These are phyloP conservation scores for Abrus pulchellus DNA, from an alignment of 306 rosid species.

Conservation along the genomic window DNA sequence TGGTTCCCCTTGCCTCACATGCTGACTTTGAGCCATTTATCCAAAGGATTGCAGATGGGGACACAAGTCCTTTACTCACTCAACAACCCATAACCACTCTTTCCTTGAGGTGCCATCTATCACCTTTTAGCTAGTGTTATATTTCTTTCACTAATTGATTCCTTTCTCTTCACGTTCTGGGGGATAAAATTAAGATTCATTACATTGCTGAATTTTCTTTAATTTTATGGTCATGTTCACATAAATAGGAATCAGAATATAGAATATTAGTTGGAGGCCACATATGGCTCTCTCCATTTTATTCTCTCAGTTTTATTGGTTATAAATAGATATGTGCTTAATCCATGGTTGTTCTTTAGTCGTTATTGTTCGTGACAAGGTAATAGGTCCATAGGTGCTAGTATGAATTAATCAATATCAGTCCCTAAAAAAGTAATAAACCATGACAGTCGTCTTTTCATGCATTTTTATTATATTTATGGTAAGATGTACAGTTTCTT, in stretches of 20 bases:
- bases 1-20: conserved; percentile 84
- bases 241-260: conserved; percentile 38
- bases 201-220: background rate
- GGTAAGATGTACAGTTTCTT: background rate
- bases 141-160: background rate
- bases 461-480: background rate
- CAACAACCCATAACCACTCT: conserved; percentile 82
- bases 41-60: conserved; percentile 88
- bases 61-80: conserved; percentile 68
- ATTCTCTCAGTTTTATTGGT: conserved; percentile 25
- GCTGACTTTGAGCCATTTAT: conserved; percentile 83
- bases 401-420: background rate
- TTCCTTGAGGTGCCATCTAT: conserved; percentile 72
- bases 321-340: background rate
- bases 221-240: conserved; percentile 23
- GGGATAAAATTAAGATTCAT: conserved; percentile 7
- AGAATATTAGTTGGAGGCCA: conserved; percentile 34
- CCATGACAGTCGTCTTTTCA: conserved; percentile 11
- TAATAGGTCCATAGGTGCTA: background rate
- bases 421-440: background rate
- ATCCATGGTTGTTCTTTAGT: conserved; percentile 23
- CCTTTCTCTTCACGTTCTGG: background rate
- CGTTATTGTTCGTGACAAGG: background rate
- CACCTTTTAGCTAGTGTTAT: background rate
- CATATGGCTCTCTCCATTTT: conserved; percentile 24